Evolutionary conservation across 495 filamentous ascomycete genomes (phyloP).

Genomic region (Lophiostoma macrostomum): DNA sequence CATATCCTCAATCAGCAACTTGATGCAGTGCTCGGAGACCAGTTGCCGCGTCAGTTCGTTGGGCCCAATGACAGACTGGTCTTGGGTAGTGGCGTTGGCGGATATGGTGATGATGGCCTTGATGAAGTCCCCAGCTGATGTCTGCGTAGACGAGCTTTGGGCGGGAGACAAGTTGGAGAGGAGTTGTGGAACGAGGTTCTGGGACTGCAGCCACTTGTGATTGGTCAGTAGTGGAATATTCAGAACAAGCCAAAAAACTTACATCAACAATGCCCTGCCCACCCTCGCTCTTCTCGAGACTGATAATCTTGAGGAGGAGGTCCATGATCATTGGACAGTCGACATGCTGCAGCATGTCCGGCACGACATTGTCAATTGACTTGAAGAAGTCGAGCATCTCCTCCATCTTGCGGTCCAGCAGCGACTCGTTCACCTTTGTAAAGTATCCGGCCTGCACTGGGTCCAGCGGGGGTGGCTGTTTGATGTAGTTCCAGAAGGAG

Average conservation of each 20-base stretch:
- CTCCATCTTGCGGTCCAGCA: slow-evolving; percentile 95
- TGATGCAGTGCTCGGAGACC: slow-evolving; percentile 81
- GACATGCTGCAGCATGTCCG: slow-evolving; percentile 86
- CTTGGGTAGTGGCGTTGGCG: slow-evolving; percentile 95
- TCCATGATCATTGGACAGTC: slow-evolving; percentile 99
- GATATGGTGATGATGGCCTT: slow-evolving; percentile 99
- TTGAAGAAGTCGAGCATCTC: slow-evolving; percentile 91
- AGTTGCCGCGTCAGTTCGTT: slow-evolving; percentile 95
- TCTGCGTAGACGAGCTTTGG: slow-evolving; percentile 81
- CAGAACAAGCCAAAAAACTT: slow-evolving; percentile 39
- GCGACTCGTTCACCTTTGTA: slow-evolving; percentile 94
- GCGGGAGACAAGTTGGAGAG: slow-evolving; percentile 84
- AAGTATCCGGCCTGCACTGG: slow-evolving; percentile 95
- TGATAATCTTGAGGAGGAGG: slow-evolving; percentile 93
- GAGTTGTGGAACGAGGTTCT: slow-evolving; percentile 83
- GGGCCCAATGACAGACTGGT: slow-evolving; percentile 95
- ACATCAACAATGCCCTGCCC: slow-evolving; percentile 94
- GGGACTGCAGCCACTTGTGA: slow-evolving; percentile 81
- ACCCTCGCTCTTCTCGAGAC: slow-evolving; percentile 86
- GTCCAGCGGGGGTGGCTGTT: slow-evolving; percentile 75
- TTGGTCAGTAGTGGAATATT: slow-evolving; percentile 3
- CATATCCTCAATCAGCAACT: slow-evolving; percentile 84
- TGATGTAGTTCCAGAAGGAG: slow-evolving; percentile 88
- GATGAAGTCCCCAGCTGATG: slow-evolving; percentile 94
- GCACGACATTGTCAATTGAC: slow-evolving; percentile 72